Evolutionary conservation across 2,329 filamentous ascomycete genomes (phyloP).

Genomic region (Ampelomyces quisqualis): DNA sequence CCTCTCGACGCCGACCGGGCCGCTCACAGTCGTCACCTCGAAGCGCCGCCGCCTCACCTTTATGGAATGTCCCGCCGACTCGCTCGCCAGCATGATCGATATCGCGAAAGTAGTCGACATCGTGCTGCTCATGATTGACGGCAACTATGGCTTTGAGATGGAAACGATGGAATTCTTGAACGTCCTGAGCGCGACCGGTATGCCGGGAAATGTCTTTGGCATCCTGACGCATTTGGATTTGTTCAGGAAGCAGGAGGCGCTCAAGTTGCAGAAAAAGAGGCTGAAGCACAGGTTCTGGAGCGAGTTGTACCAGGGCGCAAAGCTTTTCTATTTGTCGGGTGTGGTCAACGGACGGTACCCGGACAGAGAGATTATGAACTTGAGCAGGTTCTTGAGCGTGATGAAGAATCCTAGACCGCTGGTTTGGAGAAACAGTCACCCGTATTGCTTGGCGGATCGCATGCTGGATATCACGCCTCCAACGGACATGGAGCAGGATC

Average conservation of each 20-base stretch:
- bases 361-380: slow-evolving; percentile 92
- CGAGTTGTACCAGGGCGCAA: slow-evolving; percentile 93
- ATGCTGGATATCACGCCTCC: slow-evolving; percentile 95
- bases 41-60: slow-evolving; percentile 95
- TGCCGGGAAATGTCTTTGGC: slow-evolving; percentile 98
- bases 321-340: slow-evolving; percentile 94
- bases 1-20: slow-evolving; percentile 82
- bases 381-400: slow-evolving; percentile 91
- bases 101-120: slow-evolving; percentile 97
- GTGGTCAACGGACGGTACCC: slow-evolving; percentile 97
- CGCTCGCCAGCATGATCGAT: slow-evolving; percentile 94
- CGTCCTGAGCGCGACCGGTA: slow-evolving; percentile 86
- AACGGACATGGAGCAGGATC: slow-evolving; percentile 82
- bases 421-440: slow-evolving; percentile 94
- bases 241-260: slow-evolving; percentile 87
- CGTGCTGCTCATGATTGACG: slow-evolving; percentile 95
- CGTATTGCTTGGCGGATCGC: slow-evolving; percentile 89
- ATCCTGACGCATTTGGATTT: slow-evolving; percentile 95
- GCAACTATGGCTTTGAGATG: slow-evolving; percentile 99
- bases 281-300: slow-evolving; percentile 96
- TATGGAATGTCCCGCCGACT: slow-evolving; percentile 90
- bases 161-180: slow-evolving; percentile 99
- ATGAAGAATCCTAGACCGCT: slow-evolving; percentile 99
- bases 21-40: slow-evolving; percentile 92
- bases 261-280: slow-evolving; percentile 93